These are phyloP conservation scores for Tillandsia fasciculata DNA, from an alignment of 176 grass and related monocot genomes.

Conservation along the genomic window DNA sequence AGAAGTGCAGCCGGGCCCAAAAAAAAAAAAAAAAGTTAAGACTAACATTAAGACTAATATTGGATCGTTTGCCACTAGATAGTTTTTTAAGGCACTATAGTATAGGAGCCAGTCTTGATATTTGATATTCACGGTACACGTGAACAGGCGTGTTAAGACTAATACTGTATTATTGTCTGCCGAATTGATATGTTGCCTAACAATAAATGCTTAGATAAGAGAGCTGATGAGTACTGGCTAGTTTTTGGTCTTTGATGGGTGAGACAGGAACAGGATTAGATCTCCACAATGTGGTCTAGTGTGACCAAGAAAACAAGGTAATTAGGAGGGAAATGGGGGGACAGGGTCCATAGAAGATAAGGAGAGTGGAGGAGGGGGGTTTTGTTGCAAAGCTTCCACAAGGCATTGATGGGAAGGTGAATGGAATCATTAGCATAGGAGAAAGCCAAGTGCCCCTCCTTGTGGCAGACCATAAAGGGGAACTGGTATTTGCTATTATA, in stretches of 20 bases:
- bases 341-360: not conserved
- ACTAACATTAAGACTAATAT: too few relatives aligned
- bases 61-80: too few relatives aligned
- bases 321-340: conserved; percentile 13
- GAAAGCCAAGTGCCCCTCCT: not conserved
- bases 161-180: too few relatives aligned
- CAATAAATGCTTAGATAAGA: not conserved
- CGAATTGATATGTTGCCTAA: not conserved
- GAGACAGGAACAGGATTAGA: not conserved
- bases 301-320: conserved; percentile 6
- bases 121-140: too few relatives aligned
- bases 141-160: too few relatives aligned
- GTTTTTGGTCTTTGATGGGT: not conserved
- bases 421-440: conserved; percentile 20
- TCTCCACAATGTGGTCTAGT: not conserved
- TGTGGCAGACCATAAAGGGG: conserved; percentile 13
- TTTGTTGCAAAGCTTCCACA: not conserved
- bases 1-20: too few relatives aligned
- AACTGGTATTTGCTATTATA: too few relatives aligned
- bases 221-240: not conserved
- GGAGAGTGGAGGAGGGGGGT: not conserved
- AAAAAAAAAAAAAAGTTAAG: too few relatives aligned
- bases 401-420: conserved; percentile 9
- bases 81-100: too few relatives aligned
- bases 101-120: too few relatives aligned